A percentile compares a stretch with the other conserved stretches of the same genome.
These are phyloP conservation scores for Globisporangium alternatum DNA, from an alignment of 352 stramenopile genomes.

Conservation along the genomic window DNA sequence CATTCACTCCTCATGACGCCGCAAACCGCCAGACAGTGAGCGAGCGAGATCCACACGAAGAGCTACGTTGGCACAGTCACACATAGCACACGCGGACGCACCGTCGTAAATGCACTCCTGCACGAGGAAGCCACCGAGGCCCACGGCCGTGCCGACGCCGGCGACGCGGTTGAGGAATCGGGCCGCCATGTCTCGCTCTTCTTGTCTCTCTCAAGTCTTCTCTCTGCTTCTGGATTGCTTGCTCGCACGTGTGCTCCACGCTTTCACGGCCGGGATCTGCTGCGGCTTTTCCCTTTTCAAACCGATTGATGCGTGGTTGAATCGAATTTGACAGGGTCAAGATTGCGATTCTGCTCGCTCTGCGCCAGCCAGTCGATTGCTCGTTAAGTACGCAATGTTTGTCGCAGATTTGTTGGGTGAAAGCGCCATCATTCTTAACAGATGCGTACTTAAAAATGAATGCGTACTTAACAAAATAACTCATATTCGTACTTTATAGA, in stretches of 20 bases:
- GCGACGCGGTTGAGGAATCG: conserved; percentile 77
- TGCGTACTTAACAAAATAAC: background rate
- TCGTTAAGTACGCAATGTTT: background rate
- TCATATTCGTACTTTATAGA: background rate
- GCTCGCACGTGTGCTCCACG: background rate
- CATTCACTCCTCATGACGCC: conserved; percentile 3
- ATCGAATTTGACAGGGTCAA: background rate
- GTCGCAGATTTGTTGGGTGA: background rate
- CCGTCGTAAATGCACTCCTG: conserved; percentile 86
- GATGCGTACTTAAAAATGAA: background rate
- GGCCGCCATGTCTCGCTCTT: conserved; percentile 44
- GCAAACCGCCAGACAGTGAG: background rate
- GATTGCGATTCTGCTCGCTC: background rate
- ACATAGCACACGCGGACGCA: conserved; percentile 27
- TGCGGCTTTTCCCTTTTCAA: background rate
- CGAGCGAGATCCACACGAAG: background rate
- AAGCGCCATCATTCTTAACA: background rate
- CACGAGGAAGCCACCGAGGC: conserved; percentile 59
- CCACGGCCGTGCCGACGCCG: conserved; percentile 49
- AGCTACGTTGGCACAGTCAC: background rate
- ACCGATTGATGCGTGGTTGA: background rate
- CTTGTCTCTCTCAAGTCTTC: conserved; percentile 10
- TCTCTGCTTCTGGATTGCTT: conserved; percentile 4
- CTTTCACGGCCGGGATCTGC: too few species aligned
- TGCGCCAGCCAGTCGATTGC: background rate